phyloP scores from a whole-genome alignment of 345 rosid genomes.

The Gossypium herbaceum region DNA sequence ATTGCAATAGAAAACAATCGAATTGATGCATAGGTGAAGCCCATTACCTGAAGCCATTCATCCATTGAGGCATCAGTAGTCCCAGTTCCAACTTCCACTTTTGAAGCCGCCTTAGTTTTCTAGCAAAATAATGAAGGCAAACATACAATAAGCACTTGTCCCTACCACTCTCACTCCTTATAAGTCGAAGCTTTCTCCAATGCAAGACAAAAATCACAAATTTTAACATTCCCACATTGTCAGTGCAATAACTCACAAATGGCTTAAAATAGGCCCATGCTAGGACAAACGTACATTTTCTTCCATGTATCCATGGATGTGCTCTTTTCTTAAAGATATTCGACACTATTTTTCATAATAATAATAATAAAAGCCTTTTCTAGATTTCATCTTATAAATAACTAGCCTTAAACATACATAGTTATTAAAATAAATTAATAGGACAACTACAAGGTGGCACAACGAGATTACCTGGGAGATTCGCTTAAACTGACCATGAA shows the following conservation, averaged over 20 bases:
- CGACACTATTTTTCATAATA: neutral
- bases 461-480: slow-evolving; percentile 62
- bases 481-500: slow-evolving; percentile 58
- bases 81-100: slow-evolving; percentile 87
- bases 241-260: neutral
- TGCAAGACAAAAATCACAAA: neutral
- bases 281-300: neutral
- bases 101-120: slow-evolving; percentile 78
- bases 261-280: neutral
- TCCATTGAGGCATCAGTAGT: slow-evolving; percentile 66
- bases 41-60: slow-evolving; percentile 86
- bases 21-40: neutral
- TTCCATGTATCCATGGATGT: neutral
- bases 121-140: slow-evolving; percentile 22
- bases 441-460: neutral
- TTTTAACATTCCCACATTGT: neutral
- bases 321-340: neutral
- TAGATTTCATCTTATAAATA: neutral
- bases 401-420: neutral
- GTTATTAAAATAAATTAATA: neutral
- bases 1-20: neutral
- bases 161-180: neutral
- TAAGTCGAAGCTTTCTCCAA: neutral
- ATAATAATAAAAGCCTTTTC: neutral
- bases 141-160: neutral